Percentiles rank a stretch among this genome's conserved stretches.
phyloP scores from a whole-genome alignment of 2,329 filamentous ascomycete genomes.

The Teratosphaeria zuluensis region DNA sequence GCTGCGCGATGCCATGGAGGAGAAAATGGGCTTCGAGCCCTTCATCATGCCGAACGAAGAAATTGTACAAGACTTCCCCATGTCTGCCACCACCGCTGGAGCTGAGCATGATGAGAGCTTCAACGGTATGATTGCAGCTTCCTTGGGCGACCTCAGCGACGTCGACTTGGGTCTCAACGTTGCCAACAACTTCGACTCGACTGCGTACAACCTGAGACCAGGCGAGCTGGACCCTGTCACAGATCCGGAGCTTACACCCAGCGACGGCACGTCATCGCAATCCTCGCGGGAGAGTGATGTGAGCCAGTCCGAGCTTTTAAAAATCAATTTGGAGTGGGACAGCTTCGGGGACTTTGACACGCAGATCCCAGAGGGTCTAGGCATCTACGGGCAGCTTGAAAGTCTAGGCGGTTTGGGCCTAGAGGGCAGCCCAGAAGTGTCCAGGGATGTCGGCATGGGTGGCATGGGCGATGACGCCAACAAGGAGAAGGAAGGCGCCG shows the following conservation, averaged over 20 bases:
- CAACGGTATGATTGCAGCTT: background rate
- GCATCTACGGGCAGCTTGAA: background rate
- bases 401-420: background rate
- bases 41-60: background rate
- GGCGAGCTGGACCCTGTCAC: background rate
- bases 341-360: conserved; percentile 24
- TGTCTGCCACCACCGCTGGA: background rate
- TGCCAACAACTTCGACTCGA: background rate
- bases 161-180: conserved; percentile 11
- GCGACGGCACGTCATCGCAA: conserved; percentile 16
- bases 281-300: conserved; percentile 34
- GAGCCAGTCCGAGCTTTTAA: conserved; percentile 31
- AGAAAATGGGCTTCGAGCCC: conserved; percentile 18
- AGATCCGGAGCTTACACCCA: conserved; percentile 19
- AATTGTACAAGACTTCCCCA: background rate
- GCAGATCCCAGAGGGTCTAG: conserved; percentile 12
- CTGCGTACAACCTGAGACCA: background rate
- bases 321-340: conserved; percentile 28
- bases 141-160: conserved; percentile 1
- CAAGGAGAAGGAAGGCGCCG: background rate
- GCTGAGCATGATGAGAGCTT: background rate
- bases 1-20: conserved; percentile 19
- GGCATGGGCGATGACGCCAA: background rate
- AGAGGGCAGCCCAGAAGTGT: background rate
- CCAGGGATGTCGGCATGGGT: background rate